Percentiles rank a stretch among this genome's conserved stretches.
Evolutionary conservation across 2,329 filamentous ascomycete species (phyloP).

Genomic region (Cytospora mali): DNA sequence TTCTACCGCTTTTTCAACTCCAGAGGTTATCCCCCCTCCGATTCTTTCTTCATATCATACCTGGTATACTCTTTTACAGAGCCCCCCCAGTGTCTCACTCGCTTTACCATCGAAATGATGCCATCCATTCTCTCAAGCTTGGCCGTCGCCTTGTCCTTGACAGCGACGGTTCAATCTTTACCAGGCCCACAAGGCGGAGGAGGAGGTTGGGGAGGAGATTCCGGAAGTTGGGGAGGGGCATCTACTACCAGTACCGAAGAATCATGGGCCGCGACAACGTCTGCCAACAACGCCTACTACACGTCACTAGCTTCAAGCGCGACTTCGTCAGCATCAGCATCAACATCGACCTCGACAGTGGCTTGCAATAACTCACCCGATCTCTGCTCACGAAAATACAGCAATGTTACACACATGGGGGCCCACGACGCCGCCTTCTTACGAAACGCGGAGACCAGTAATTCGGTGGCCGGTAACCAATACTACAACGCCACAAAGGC

Average conservation of each 20-base stretch:
- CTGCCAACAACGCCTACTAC: conserved; percentile 14
- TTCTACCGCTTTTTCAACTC: neutral
- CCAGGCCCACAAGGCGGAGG: conserved; percentile 22
- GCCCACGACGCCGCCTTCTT: conserved; percentile 76
- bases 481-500: conserved; percentile 73
- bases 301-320: conserved; percentile 13
- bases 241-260: conserved; percentile 11
- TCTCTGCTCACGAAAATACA: conserved; percentile 72
- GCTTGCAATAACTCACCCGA: conserved; percentile 82
- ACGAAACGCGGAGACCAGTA: conserved; percentile 61
- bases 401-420: conserved; percentile 76
- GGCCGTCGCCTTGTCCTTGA: conserved; percentile 18
- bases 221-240: conserved; percentile 5
- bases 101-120: conserved; percentile 13
- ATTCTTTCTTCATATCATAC: neutral
- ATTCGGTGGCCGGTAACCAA: conserved; percentile 71
- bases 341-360: conserved; percentile 37
- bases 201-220: neutral
- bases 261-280: conserved; percentile 9
- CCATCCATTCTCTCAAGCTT: conserved; percentile 18
- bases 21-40: neutral
- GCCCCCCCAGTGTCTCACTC: neutral
- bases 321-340: conserved; percentile 2
- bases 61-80: conserved; percentile 7
- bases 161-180: conserved; percentile 22